Conservation (phyloP, 345 rosid genomes). For the Raphanus raphanistrum region DNA sequence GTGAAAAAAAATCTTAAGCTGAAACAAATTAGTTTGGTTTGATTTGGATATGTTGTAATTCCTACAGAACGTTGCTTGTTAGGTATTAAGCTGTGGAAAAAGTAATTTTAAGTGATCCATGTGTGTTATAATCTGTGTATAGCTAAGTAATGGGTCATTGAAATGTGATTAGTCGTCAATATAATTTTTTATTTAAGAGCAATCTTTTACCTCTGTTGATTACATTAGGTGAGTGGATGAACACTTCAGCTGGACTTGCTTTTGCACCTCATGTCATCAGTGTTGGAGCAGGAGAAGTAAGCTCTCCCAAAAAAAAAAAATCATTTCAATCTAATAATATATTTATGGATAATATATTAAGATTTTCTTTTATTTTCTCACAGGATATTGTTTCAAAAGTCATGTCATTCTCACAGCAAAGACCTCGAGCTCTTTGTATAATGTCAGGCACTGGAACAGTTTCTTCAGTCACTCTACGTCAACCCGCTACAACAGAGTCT, state of each 20-base stretch:
- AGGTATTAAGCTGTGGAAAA: background rate
- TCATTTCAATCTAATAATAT: background rate
- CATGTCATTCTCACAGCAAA: slow-evolving; percentile 76
- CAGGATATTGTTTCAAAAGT: slow-evolving; percentile 89
- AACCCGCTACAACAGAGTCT: slow-evolving; percentile 68
- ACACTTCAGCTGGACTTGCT: slow-evolving; percentile 88
- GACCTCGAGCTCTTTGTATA: slow-evolving; percentile 91
- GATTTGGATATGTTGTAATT: slow-evolving; percentile 9
- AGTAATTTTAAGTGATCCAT: background rate
- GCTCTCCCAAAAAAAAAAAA: background rate
- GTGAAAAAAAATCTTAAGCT: background rate
- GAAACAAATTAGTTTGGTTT: background rate
- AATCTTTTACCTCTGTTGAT: slow-evolving; percentile 8
- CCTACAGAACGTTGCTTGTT: background rate
- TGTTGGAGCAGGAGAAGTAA: slow-evolving; percentile 85
- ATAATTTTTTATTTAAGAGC: too few relatives aligned
- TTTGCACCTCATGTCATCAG: slow-evolving; percentile 92
- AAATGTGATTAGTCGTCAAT: background rate
- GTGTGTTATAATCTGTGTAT: background rate
- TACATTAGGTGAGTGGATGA: slow-evolving; percentile 96
- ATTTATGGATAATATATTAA: background rate
- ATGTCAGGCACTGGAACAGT: slow-evolving; percentile 92
- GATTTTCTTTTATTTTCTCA: background rate
- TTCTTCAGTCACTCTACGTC: slow-evolving; percentile 83
- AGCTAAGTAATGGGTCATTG: slow-evolving; percentile 11